Percentiles rank a stretch among this genome's conserved stretches.
phyloP scores from a whole-genome alignment of 1,284 basidiomycete genomes.

The Pisolithus thermaeus region DNA sequence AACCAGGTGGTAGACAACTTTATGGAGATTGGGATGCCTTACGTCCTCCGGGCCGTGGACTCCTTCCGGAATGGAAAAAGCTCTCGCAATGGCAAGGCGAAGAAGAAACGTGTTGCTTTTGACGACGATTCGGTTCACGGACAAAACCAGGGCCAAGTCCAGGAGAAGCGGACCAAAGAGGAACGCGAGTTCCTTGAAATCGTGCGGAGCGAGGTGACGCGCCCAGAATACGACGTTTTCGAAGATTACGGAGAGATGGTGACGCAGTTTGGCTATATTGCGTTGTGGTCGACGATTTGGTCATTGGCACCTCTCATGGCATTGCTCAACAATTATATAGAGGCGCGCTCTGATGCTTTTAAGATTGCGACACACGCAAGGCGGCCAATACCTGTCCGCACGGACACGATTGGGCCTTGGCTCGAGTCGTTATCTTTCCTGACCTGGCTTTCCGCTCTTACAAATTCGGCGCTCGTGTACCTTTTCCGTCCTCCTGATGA shows the following conservation, averaged over 20 bases:
- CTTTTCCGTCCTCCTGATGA: constrained; percentile 57
- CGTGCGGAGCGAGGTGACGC: constrained; percentile 70
- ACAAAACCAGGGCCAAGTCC: constrained; percentile 15
- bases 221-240: constrained; percentile 80
- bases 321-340: constrained; percentile 84
- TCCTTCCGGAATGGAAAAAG: constrained; percentile 42
- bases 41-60: constrained; percentile 58
- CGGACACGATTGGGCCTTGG: constrained; percentile 94
- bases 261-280: constrained; percentile 90
- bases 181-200: constrained; percentile 73
- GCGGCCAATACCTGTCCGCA: constrained; percentile 79
- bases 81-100: constrained; percentile 24
- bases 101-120: constrained; percentile 69
- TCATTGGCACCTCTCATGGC: constrained; percentile 87
- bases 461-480: constrained; percentile 82
- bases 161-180: constrained; percentile 49
- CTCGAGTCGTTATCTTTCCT: constrained; percentile 84
- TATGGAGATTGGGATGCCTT: constrained; percentile 83
- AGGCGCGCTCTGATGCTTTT: constrained; percentile 90
- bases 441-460: constrained; percentile 81
- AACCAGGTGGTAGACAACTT: constrained; percentile 85
- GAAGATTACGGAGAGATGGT: constrained; percentile 95
- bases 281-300: constrained; percentile 93
- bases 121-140: constrained; percentile 50
- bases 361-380: constrained; percentile 88